Evolutionary conservation across 345 rosid species (phyloP).

Genomic region (Atalantia buxifolia): DNA sequence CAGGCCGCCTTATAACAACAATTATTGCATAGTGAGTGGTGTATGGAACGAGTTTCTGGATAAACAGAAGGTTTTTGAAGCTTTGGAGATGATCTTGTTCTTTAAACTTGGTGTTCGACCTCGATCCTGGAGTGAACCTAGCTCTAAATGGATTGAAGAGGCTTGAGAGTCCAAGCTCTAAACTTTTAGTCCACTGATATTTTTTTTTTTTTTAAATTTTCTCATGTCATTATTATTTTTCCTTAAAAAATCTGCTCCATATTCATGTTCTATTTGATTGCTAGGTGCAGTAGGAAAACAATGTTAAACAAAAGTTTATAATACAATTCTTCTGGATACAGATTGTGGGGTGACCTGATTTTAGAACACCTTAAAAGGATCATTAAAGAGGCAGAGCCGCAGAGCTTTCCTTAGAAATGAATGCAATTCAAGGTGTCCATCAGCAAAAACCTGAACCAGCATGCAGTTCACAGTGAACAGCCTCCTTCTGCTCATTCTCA

Average conservation of each 20-base stretch:
- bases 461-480: neutral
- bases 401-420: too few species aligned
- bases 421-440: too few species aligned
- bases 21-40: constrained; percentile 90
- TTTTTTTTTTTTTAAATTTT: neutral
- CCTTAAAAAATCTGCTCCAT: neutral
- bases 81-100: constrained; percentile 68
- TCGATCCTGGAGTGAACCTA: constrained; percentile 81
- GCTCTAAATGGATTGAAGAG: constrained; percentile 64
- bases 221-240: neutral
- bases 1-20: constrained; percentile 75
- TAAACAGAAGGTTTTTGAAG: constrained; percentile 55
- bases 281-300: neutral
- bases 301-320: neutral
- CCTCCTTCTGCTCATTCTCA: neutral
- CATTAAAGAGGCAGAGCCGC: neutral
- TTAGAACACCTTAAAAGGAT: neutral
- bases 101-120: constrained; percentile 60
- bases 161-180: constrained; percentile 16
- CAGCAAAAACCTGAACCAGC: too few species aligned
- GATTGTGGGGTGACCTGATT: neutral
- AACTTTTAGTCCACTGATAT: constrained; percentile 17
- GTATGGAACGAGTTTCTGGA: constrained; percentile 73
- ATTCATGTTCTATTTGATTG: neutral
- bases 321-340: neutral